Evolutionary conservation across 805 yeast species (phyloP).

Genomic region (Metschnikowia lachancei): DNA sequence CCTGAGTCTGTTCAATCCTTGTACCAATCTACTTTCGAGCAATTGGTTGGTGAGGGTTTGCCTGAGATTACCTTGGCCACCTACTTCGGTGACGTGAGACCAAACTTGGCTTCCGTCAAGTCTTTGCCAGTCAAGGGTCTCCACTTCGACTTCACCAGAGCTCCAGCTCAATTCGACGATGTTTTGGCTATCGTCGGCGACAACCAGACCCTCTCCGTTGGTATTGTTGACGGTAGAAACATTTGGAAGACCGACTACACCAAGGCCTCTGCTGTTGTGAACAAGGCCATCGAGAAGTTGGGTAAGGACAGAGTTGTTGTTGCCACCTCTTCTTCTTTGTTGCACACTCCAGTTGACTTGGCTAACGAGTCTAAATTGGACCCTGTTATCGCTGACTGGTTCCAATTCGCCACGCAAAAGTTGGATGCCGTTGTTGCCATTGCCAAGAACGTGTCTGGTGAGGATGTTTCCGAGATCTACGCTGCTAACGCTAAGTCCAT

Average conservation of each 20-base stretch:
- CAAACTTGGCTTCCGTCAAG: constrained; percentile 87
- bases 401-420: constrained; percentile 98
- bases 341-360: constrained; percentile 98
- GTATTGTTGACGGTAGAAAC: constrained; percentile 98
- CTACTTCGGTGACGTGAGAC: constrained; percentile 98
- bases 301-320: constrained; percentile 86
- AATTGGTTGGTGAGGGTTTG: constrained; percentile 59
- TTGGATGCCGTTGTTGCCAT: constrained; percentile 85
- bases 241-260: constrained; percentile 97
- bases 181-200: constrained; percentile 64
- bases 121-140: constrained; percentile 89
- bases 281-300: constrained; percentile 77
- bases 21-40: constrained; percentile 83
- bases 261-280: constrained; percentile 77
- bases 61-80: constrained; percentile 85
- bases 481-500: constrained; percentile 86
- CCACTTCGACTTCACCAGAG: constrained; percentile 96
- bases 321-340: constrained; percentile 92
- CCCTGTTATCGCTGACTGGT: constrained; percentile 92
- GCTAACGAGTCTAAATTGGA: constrained; percentile 87
- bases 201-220: constrained; percentile 84
- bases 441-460: constrained; percentile 84
- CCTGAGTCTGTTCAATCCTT: constrained; percentile 80
- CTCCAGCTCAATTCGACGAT: constrained; percentile 91
- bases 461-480: constrained; percentile 71